A percentile compares a stretch with the other conserved stretches of the same genome.
Evolutionary conservation across 345 rosid genomes (phyloP).

Genomic region (Eucalyptus cloeziana): DNA sequence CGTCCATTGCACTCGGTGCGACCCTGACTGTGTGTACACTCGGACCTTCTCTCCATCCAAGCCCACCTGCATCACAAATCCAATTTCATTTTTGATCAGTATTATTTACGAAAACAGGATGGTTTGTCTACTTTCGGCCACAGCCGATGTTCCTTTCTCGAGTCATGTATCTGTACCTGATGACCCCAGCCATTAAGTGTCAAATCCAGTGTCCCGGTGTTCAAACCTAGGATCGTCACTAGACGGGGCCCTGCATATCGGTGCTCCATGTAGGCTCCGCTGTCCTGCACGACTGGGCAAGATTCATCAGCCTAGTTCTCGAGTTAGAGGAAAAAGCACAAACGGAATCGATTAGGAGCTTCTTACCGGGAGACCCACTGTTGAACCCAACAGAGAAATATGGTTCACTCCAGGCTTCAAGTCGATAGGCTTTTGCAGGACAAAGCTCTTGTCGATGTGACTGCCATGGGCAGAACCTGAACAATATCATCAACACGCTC

Average conservation of each 20-base stretch:
- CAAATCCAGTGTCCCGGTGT: constrained; percentile 65
- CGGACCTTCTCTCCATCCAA: constrained; percentile 42
- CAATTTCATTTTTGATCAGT: background rate
- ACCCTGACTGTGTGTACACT: constrained; percentile 37
- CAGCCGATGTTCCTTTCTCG: background rate
- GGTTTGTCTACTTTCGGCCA: background rate
- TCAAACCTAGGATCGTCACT: constrained; percentile 53
- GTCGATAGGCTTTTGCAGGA: constrained; percentile 33
- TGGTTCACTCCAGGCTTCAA: constrained; percentile 41
- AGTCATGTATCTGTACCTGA: constrained; percentile 19
- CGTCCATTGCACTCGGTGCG: constrained; percentile 36
- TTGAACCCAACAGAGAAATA: constrained; percentile 32
- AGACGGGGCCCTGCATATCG: constrained; percentile 68
- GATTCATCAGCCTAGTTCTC: background rate
- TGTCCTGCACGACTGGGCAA: constrained; percentile 35
- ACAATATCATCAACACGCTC: background rate
- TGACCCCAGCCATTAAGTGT: constrained; percentile 59
- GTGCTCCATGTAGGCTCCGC: constrained; percentile 85
- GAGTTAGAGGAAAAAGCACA: background rate
- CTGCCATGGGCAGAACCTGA: constrained; percentile 76
- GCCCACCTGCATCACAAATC: constrained; percentile 32
- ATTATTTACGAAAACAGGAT: background rate
- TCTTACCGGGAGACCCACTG: constrained; percentile 71
- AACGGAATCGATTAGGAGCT: background rate
- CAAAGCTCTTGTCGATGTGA: constrained; percentile 76